Base-by-base conservation (phyloP, 148 eudicot species). In the Limonium bicolor region DNA sequence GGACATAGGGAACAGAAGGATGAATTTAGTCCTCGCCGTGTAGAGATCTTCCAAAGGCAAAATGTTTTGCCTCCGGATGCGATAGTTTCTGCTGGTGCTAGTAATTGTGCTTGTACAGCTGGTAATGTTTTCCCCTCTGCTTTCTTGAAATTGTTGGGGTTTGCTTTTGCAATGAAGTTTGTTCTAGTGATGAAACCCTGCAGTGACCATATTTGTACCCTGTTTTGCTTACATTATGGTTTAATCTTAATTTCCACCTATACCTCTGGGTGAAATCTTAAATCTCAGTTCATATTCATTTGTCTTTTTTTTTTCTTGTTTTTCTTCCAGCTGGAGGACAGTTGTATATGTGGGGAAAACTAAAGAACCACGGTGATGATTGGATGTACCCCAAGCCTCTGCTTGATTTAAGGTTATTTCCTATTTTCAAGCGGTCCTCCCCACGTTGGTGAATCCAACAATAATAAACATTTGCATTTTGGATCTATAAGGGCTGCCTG, bases 371-470 rank as follows among this genome's bases (percentile, higher is more conserved):
- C 16, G 99, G 99, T 37, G 99, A 90, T 60, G 94, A 90, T 42
- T 90, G 84, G 85, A 90, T 90, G 99, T 90, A 90, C 65, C 99
- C 99, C 27, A 90, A 90, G 67, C 95, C 95, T 54, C 65, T 80
- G 18, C 70, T 90, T 87, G 99, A 90, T 80, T 65, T 90, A 48
- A 90, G 95, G 99, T 90, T 63, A 31, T 50, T 17, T 44, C 14
- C 22, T 26, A 25, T 45, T 12, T n/a, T n/a, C n/a, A n/a, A n/a
- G n/a, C n/a, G n/a, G n/a, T n/a, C n/a, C n/a, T n/a, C 6, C 16
- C 12, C 9, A 5, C 19, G 6, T 36, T 14, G 0, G 7, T 15
- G 40, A 36, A 16, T 36, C 40, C 2, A 15, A 11, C 0, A 1
- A n/a, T 36, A 3, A 36, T 10, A 6, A 43, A 7, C 11, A 21